phyloP scores from a whole-genome alignment of 2,329 filamentous ascomycete genomes.

The Fusarium irregulare region DNA sequence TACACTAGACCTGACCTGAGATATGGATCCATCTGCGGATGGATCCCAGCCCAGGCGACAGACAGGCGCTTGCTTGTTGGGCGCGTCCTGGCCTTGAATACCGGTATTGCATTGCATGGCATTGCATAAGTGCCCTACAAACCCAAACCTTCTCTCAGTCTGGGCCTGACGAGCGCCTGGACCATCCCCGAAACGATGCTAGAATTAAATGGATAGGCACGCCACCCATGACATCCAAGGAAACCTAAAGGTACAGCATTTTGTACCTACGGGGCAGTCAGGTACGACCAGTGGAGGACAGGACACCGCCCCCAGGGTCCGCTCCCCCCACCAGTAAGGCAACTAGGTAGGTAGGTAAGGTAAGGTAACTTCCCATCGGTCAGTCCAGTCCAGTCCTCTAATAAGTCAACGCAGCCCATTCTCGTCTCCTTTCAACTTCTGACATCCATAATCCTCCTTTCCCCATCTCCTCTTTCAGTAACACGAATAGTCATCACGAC shows the following conservation, averaged over 20 bases:
- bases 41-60: slow-evolving; percentile 25
- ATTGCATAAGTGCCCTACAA: slow-evolving; percentile 12
- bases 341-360: slow-evolving; percentile 5
- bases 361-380: slow-evolving; percentile 5
- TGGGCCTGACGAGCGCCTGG: slow-evolving; percentile 38
- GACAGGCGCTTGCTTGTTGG: slow-evolving; percentile 25
- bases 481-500: background rate
- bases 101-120: slow-evolving; percentile 14
- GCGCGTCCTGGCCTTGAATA: slow-evolving; percentile 17
- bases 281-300: background rate
- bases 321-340: slow-evolving; percentile 15
- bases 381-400: slow-evolving; percentile 27
- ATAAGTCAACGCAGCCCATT: slow-evolving; percentile 35
- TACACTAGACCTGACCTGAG: slow-evolving; percentile 19
- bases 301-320: slow-evolving; percentile 43
- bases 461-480: background rate
- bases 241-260: slow-evolving; percentile 2
- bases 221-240: slow-evolving; percentile 25
- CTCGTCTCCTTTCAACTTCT: slow-evolving; percentile 32
- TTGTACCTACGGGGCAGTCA: background rate
- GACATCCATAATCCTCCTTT: slow-evolving; percentile 9
- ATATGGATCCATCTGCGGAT: slow-evolving; percentile 17
- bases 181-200: slow-evolving; percentile 41
- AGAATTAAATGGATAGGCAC: slow-evolving; percentile 19
- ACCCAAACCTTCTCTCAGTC: slow-evolving; percentile 25